Conservation (phyloP, 2,329 filamentous ascomycete genomes). For the Didymella pomorum region DNA sequence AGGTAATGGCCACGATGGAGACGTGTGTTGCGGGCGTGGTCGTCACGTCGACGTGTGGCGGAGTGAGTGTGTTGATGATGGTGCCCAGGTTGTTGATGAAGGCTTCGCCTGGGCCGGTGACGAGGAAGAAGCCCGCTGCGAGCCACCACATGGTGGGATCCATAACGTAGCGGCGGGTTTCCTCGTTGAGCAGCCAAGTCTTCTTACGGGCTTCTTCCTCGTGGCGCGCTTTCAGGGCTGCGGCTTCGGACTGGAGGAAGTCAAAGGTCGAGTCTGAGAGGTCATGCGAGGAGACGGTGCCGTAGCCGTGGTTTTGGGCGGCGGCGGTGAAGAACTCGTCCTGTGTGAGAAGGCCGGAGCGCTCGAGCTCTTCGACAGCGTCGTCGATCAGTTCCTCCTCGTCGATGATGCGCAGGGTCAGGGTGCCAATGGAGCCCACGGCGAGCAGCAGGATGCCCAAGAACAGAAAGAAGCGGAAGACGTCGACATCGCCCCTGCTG, state of each 20-base stretch:
- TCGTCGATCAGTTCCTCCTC: slow-evolving; percentile 89
- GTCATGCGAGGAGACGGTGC: slow-evolving; percentile 62
- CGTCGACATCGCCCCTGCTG: slow-evolving; percentile 67
- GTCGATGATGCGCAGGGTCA: slow-evolving; percentile 79
- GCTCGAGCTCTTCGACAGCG: slow-evolving; percentile 88
- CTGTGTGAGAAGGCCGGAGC: slow-evolving; percentile 81
- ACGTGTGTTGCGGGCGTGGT: slow-evolving; percentile 86
- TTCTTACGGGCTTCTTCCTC: slow-evolving; percentile 75
- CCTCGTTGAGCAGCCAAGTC: slow-evolving; percentile 88
- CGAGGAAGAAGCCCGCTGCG: slow-evolving; percentile 87
- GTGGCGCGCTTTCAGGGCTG: slow-evolving; percentile 56
- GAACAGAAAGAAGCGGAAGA: slow-evolving; percentile 89
- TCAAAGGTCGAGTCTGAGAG: slow-evolving; percentile 58
- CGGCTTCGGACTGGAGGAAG: slow-evolving; percentile 54
- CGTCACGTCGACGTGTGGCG: slow-evolving; percentile 62
- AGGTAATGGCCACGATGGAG: slow-evolving; percentile 88
- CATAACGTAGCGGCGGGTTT: slow-evolving; percentile 82
- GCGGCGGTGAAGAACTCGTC: slow-evolving; percentile 74
- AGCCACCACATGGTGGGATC: slow-evolving; percentile 98
- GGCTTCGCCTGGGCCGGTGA: slow-evolving; percentile 93
- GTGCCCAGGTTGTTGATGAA: slow-evolving; percentile 98
- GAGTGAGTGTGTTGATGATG: slow-evolving; percentile 84
- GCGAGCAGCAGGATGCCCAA: slow-evolving; percentile 74
- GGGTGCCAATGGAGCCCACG: slow-evolving; percentile 76
- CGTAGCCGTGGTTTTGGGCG: slow-evolving; percentile 66